Percentiles rank a stretch among this genome's conserved stretches.
Conservation (phyloP, 768 basidiomycete genomes). For the Daedaleopsis sinensis region DNA sequence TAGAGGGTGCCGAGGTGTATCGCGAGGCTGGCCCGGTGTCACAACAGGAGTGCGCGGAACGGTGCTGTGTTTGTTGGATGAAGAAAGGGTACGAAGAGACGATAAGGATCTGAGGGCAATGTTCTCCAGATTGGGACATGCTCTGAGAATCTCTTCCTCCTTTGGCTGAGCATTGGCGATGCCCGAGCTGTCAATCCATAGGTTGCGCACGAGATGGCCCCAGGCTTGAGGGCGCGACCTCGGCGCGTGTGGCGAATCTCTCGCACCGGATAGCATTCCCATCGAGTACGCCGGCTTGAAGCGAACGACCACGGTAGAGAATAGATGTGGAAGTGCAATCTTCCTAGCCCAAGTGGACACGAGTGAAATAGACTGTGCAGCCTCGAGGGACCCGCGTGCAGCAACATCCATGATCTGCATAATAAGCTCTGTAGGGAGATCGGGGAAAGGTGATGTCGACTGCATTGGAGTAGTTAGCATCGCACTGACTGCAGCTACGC, state of each 20-base stretch:
- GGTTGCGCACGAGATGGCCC: slow-evolving; percentile 23
- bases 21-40: neutral
- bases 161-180: slow-evolving; percentile 15
- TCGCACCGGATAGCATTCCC: slow-evolving; percentile 11
- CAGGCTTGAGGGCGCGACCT: slow-evolving; percentile 8
- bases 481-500: neutral
- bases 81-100: slow-evolving; percentile 23
- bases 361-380: slow-evolving; percentile 22
- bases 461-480: neutral
- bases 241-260: neutral
- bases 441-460: slow-evolving; percentile 5
- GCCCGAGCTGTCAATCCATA: slow-evolving; percentile 28
- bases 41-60: neutral
- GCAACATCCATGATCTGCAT: slow-evolving; percentile 26
- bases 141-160: slow-evolving; percentile 22
- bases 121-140: slow-evolving; percentile 25
- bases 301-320: slow-evolving; percentile 23
- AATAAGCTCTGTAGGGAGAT: slow-evolving; percentile 24
- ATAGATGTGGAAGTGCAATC: slow-evolving; percentile 23
- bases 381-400: slow-evolving; percentile 12
- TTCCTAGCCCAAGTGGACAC: slow-evolving; percentile 26
- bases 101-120: slow-evolving; percentile 23
- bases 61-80: slow-evolving; percentile 2
- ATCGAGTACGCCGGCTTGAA: slow-evolving; percentile 7
- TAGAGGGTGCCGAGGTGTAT: slow-evolving; percentile 11